Evolutionary conservation across 164 flowering plant genomes (phyloP), one percentile per base, ranked within the genome.

Genomic region (Pachysandra terminalis): DNA sequence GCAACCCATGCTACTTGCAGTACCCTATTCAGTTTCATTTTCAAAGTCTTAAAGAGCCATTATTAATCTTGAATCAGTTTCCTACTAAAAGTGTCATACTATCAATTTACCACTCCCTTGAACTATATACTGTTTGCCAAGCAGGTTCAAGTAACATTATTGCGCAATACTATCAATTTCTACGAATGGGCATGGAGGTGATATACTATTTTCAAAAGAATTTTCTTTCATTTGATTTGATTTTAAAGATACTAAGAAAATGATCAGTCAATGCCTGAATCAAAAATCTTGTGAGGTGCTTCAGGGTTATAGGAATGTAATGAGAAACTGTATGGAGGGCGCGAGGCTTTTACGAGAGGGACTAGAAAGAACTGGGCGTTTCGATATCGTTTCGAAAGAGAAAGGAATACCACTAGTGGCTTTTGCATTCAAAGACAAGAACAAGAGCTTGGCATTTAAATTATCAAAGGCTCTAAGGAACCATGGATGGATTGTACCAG

Each of bases 281-380:
- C n/a, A n/a, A n/a, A n/a, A 32, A 32, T 7, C 37, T 32, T 32
- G 5, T 32, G 3, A 3, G 37, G 37, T 32, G 37, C 37, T 28
- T 13, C 25, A 77, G 80, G 80, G 76, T 0, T 77, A 77, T 68
- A 68, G 64, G 56, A 71, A 69, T 55, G 59, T 78, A 16, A 78
- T 78, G 75, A 65, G 60, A 41, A 78, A 78, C 67, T 78, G 81
- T 71, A 69, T 66, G 65, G 81, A 74, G 59, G 72, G 53, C 32
- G 69, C 75, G 9, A 72, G 41, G 19, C 19, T 27, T 1, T 70
- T 76, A 7, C 68, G 59, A 37, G 63, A 60, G 65, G 79, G 79
- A 60, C 41, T 76, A 40, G 67, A 72, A 48, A 72, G 40, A 57
- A 72, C 54, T 0, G 75, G 75, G 22, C 65, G 70, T n/a, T 76